Evolutionary conservation across 2,329 filamentous ascomycete genomes (phyloP).

Genomic region (Teratosphaeria nubilosa): DNA sequence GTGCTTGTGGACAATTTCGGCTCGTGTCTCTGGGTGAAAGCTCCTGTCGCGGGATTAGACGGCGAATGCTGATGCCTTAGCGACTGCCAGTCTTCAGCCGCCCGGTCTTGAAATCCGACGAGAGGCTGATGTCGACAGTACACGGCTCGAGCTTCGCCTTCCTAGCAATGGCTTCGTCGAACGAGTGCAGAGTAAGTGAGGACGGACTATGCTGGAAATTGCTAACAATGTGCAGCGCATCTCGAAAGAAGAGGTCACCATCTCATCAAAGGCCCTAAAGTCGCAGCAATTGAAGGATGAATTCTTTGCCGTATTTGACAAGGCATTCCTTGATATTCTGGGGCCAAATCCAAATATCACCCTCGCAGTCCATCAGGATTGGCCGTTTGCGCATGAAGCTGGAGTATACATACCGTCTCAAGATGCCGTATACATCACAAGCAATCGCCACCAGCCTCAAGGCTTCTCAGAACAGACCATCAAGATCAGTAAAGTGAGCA

Average conservation of each 20-base stretch:
- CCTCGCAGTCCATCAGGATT: slow-evolving; percentile 15
- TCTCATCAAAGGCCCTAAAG: neutral
- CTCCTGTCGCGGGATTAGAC: neutral
- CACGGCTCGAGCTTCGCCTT: neutral
- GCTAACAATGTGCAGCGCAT: slow-evolving; percentile 2
- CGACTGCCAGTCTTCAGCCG: neutral
- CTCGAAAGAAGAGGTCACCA: slow-evolving; percentile 1
- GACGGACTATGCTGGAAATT: neutral
- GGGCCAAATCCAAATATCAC: slow-evolving; percentile 13
- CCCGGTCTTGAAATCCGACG: neutral
- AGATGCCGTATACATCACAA: slow-evolving; percentile 34
- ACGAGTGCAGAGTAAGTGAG: neutral
- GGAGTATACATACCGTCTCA: slow-evolving; percentile 24
- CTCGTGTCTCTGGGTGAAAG: neutral
- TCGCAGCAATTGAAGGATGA: slow-evolving; percentile 6
- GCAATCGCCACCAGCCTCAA: slow-evolving; percentile 23
- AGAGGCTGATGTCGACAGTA: neutral
- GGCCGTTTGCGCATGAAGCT: slow-evolving; percentile 30
- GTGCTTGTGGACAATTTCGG: neutral
- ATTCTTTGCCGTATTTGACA: slow-evolving; percentile 19
- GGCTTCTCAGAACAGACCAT: slow-evolving; percentile 10
- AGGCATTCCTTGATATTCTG: slow-evolving; percentile 16
- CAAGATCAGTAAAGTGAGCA: slow-evolving; percentile 17
- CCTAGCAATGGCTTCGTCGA: neutral
- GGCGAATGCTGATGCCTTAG: neutral